Evolutionary conservation across 2,329 filamentous ascomycete species (phyloP).

Genomic region (Tolypocladium guangdongense): DNA sequence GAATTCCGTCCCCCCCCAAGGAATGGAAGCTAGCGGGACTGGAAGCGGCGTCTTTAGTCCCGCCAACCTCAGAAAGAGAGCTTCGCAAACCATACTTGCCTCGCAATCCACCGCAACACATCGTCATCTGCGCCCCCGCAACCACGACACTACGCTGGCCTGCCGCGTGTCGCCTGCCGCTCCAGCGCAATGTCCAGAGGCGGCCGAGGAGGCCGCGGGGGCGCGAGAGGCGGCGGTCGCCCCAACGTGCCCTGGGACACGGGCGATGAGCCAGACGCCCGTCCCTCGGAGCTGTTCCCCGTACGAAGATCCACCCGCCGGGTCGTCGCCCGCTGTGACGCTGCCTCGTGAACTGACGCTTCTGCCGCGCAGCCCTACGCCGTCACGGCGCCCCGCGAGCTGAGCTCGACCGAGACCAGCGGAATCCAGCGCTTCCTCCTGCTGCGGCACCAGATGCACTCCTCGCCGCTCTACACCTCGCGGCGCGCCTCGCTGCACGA

Average conservation of each 20-base stretch:
- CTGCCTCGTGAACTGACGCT: background rate
- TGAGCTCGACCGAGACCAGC: conserved; percentile 32
- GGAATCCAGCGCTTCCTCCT: conserved; percentile 41
- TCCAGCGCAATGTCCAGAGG: conserved; percentile 36
- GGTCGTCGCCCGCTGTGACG: background rate
- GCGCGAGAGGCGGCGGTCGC: conserved; percentile 32
- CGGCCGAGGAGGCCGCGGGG: conserved; percentile 39
- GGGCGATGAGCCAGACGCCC: conserved; percentile 43
- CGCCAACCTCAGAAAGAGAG: background rate
- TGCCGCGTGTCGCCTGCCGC: background rate
- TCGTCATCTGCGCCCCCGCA: background rate
- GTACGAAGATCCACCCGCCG: conserved; percentile 20
- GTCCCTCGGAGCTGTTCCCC: conserved; percentile 49
- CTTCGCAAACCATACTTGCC: background rate
- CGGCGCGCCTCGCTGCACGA: conserved; percentile 32
- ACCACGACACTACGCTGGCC: background rate
- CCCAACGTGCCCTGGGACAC: conserved; percentile 41
- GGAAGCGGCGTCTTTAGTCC: background rate
- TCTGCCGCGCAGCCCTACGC: conserved; percentile 31
- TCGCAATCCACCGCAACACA: background rate
- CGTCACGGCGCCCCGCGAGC: conserved; percentile 32
- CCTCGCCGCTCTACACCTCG: conserved; percentile 45
- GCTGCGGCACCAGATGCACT: conserved; percentile 45
- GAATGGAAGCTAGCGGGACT: background rate
- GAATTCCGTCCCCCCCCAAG: background rate